Conservation (phyloP, 1,139 yeast genomes). For the Suhomyces guaymorum region DNA sequence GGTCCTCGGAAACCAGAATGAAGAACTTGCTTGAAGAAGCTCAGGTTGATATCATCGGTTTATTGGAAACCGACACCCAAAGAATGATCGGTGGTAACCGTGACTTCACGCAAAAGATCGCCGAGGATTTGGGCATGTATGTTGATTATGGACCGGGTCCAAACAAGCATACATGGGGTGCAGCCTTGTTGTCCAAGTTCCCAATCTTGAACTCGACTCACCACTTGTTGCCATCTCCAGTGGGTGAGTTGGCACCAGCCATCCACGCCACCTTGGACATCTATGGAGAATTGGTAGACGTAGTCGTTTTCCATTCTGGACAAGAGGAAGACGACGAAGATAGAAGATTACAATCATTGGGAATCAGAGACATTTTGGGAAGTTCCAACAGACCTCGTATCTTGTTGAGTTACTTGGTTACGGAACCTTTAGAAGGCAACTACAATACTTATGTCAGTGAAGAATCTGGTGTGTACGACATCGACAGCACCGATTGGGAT, state of each 20-base stretch:
- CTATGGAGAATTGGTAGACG: slow-evolving; percentile 83
- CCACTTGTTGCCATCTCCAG: slow-evolving; percentile 90
- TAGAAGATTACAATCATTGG: slow-evolving; percentile 81
- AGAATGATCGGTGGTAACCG: slow-evolving; percentile 93
- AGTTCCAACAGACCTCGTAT: slow-evolving; percentile 74
- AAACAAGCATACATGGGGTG: slow-evolving; percentile 97
- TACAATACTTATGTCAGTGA: slow-evolving; percentile 89
- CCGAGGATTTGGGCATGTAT: slow-evolving; percentile 92
- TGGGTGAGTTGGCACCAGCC: slow-evolving; percentile 97
- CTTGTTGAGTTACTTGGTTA: slow-evolving; percentile 84
- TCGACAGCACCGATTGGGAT: slow-evolving; percentile 92
- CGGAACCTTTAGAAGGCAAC: slow-evolving; percentile 83
- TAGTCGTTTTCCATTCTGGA: slow-evolving; percentile 96
- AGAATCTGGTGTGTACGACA: slow-evolving; percentile 83
- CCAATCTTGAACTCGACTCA: slow-evolving; percentile 90
- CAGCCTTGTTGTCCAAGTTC: slow-evolving; percentile 87
- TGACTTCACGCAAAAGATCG: slow-evolving; percentile 86
- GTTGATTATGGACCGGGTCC: slow-evolving; percentile 98
- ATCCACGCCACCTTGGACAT: slow-evolving; percentile 93
- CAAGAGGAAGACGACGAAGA: slow-evolving; percentile 98
- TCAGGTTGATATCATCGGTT: slow-evolving; percentile 86
- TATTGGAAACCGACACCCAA: slow-evolving; percentile 91
- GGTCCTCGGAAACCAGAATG: slow-evolving; percentile 96
- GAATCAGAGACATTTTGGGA: slow-evolving; percentile 78
- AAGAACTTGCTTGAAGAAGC: slow-evolving; percentile 77